A percentile compares a stretch with the other conserved stretches of the same genome.
Conservation (phyloP, 345 rosid species). For the Leavenworthia alabamica region DNA sequence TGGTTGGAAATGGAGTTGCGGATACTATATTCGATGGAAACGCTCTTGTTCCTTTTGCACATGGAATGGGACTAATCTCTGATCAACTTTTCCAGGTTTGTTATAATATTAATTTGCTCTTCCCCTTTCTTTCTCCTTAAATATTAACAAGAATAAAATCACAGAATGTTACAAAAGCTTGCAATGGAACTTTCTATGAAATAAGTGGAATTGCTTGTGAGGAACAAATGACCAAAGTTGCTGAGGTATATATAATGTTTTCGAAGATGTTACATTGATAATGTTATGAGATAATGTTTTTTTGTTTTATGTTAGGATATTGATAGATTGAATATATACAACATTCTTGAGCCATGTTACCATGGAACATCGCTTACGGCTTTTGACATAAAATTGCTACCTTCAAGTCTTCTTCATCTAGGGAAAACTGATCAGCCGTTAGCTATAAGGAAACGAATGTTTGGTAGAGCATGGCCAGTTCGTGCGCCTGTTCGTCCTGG, state of each 20-base stretch:
- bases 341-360: conserved; percentile 87
- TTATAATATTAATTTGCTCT: background rate
- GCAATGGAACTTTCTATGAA: conserved; percentile 56
- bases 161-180: conserved; percentile 56
- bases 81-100: conserved; percentile 70
- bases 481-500: conserved; percentile 79
- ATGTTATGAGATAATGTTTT: background rate
- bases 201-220: conserved; percentile 21
- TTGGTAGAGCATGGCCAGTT: conserved; percentile 94
- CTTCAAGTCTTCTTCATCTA: conserved; percentile 53
- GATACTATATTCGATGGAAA: conserved; percentile 71
- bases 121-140: background rate
- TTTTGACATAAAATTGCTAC: conserved; percentile 37
- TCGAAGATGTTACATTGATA: background rate
- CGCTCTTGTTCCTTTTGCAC: conserved; percentile 86
- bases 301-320: conserved; percentile 1
- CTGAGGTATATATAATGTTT: background rate
- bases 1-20: conserved; percentile 92
- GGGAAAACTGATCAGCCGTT: conserved; percentile 57
- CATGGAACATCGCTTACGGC: conserved; percentile 38
- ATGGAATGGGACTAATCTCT: conserved; percentile 93
- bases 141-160: background rate
- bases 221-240: conserved; percentile 40
- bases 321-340: conserved; percentile 50
- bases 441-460: conserved; percentile 75